Evolutionary conservation across 2,329 filamentous ascomycete genomes (phyloP), one percentile per base, ranked within the genome.

Genomic region (Teratosphaeria pseudoeucalypti): DNA sequence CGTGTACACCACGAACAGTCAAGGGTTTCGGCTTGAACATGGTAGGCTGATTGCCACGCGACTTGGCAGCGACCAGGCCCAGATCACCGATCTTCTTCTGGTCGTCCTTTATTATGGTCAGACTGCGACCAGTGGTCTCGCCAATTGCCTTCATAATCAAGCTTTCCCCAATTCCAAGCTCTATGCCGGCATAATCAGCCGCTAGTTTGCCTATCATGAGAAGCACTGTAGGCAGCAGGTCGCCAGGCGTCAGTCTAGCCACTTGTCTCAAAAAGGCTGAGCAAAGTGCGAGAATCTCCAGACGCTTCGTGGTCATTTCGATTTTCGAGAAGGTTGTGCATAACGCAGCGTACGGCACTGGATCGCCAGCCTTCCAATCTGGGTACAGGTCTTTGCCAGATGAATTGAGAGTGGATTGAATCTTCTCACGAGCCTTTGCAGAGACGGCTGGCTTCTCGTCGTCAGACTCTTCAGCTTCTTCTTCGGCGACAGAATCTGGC

Each of bases 91-190:
- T 96, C 68, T 96, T 91, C 69, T 94, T 91, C 71, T 99, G 94
- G 67, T 97, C 92, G 55, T 88, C 85, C 76, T 96, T 97, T 79
- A 99, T 96, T 57, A 96, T 86, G 43, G 87, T 82, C 54, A 96
- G 76, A 68, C 86, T 95, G 62, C 94, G 86, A 10, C 94, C 94
- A 0, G 94, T 99, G 34, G 87, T 88, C 76, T 97, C 92, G 11
- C 92, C 92, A 69, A 99, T 95, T 5, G 94, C 90, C 74, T 97
- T 99, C 92, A 97, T 97, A 68, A 99, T 96, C 32, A 99, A 76
- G 0, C 92, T 97, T 75, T 99, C 94, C 59, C 94, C 94, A 67
- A 99, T 99, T n/a, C 94, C 94, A 34, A 99, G 81, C 75, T 99
- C 94, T 63, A 99, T 92, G 23, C 94, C 94, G 52, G 92, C 88